Conservation (phyloP, 1,139 yeast species). For the Candida neerlandica region DNA sequence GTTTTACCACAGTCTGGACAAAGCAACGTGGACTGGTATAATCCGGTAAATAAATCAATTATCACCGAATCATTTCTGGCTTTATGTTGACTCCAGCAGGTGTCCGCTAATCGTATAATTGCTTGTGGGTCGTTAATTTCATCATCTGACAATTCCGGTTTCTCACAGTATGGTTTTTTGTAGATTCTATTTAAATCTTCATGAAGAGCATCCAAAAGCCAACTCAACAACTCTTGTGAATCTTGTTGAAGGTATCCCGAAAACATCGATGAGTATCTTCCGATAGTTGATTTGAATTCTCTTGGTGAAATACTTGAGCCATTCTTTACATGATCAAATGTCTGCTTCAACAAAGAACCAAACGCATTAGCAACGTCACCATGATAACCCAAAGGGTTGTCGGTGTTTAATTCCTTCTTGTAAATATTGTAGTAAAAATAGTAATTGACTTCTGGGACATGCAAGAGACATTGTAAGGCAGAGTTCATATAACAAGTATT, state of each 20-base stretch:
- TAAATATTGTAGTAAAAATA: conserved; percentile 71
- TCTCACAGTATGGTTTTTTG: conserved; percentile 83
- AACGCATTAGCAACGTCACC: conserved; percentile 82
- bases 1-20: conserved; percentile 85
- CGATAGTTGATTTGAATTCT: conserved; percentile 77
- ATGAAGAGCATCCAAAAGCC: conserved; percentile 86
- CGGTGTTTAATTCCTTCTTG: conserved; percentile 65
- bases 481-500: conserved; percentile 98
- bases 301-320: conserved; percentile 54
- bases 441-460: conserved; percentile 78
- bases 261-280: conserved; percentile 79
- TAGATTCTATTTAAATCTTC: conserved; percentile 87
- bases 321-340: conserved; percentile 42
- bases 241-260: conserved; percentile 92
- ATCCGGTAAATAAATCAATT: conserved; percentile 83
- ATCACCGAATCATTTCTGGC: conserved; percentile 84
- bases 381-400: conserved; percentile 77
- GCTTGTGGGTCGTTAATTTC: conserved; percentile 58
- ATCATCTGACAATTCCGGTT: conserved; percentile 75
- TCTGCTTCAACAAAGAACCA: conserved; percentile 61
- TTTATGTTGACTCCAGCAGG: conserved; percentile 82
- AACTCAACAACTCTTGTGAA: conserved; percentile 91
- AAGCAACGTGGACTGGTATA: conserved; percentile 84
- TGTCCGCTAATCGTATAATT: conserved; percentile 62
- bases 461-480: conserved; percentile 87